These are phyloP conservation scores for Plectosphaerella cucumerina DNA, from an alignment of 2,329 filamentous ascomycete genomes.

Conservation along the genomic window DNA sequence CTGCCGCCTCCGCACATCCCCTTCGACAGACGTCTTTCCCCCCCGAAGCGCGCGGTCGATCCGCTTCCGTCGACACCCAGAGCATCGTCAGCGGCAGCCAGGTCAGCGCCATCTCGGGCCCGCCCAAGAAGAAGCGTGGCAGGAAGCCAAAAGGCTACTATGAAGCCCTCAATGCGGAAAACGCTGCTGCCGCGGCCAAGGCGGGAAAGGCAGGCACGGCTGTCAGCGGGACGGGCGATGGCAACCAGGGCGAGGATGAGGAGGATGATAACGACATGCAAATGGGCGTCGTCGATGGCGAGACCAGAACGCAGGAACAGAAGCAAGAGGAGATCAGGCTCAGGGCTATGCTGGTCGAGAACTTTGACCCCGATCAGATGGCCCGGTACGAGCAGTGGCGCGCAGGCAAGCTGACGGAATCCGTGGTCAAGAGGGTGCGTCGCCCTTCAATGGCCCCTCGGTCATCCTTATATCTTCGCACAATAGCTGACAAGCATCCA, in stretches of 20 bases:
- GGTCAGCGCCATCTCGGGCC: conserved; percentile 37
- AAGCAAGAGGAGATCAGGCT: conserved; percentile 57
- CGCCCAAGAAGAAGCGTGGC: conserved; percentile 55
- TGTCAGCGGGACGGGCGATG: conserved; percentile 33
- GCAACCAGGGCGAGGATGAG: conserved; percentile 42
- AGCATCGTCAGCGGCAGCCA: conserved; percentile 60
- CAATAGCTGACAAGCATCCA: conserved; percentile 20
- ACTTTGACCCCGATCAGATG: conserved; percentile 63
- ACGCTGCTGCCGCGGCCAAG: conserved; percentile 30
- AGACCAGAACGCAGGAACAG: conserved; percentile 62
- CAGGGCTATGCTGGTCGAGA: conserved; percentile 57
- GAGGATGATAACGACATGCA: conserved; percentile 46
- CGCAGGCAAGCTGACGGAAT: conserved; percentile 62
- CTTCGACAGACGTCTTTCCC: conserved; percentile 80
- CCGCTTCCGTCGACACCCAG: conserved; percentile 59
- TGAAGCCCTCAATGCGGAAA: conserved; percentile 39
- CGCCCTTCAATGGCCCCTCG: not conserved
- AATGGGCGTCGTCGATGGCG: conserved; percentile 53
- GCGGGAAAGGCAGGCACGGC: conserved; percentile 42
- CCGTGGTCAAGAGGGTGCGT: conserved; percentile 63
- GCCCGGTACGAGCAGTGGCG: conserved; percentile 69
- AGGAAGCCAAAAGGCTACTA: conserved; percentile 56
- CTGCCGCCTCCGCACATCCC: conserved; percentile 54
- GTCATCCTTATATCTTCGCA: not conserved
- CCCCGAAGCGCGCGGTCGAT: conserved; percentile 58